phyloP scores from a whole-genome alignment of 108 stramenopile species.

The Stephanodiscus triporus region DNA sequence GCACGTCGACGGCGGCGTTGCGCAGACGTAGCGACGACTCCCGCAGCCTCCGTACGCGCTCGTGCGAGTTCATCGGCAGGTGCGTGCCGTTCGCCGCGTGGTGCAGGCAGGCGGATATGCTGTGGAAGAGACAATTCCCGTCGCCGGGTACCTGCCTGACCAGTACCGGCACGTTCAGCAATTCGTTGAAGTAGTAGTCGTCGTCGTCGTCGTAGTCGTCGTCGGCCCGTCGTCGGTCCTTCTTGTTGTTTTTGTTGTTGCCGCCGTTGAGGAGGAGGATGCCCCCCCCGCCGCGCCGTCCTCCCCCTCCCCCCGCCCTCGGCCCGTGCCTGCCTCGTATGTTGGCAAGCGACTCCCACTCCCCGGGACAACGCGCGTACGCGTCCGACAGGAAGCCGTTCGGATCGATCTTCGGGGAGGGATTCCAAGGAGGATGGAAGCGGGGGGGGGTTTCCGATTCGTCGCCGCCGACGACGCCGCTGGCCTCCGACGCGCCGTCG shows the following conservation, averaged over 20 bases:
- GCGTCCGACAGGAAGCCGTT: constrained; percentile 33
- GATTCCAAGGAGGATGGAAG: constrained; percentile 51
- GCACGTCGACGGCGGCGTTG: constrained; percentile 7
- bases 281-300: too few relatives aligned
- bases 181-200: not conserved
- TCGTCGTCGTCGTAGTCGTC: too few relatives aligned
- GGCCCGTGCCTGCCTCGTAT: not conserved
- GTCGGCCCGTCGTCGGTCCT: too few relatives aligned
- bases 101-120: constrained; percentile 21
- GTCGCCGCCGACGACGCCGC: not conserved
- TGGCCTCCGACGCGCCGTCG: not conserved
- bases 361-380: constrained; percentile 28
- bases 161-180: constrained; percentile 9
- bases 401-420: constrained; percentile 28
- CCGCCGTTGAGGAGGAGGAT: too few relatives aligned
- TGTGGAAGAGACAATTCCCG: constrained; percentile 60
- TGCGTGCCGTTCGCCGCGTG: not conserved
- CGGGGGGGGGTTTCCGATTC: not conserved
- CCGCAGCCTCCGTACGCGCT: constrained; percentile 6
- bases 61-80: not conserved
- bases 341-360: constrained; percentile 15
- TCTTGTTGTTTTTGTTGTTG: too few relatives aligned
- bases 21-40: constrained; percentile 3
- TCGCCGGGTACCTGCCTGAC: constrained; percentile 59
- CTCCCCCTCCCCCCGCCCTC: too few relatives aligned